Evolutionary conservation across 192 early-diverging fungal species (phyloP).

Genomic region (Dispira parvispora): DNA sequence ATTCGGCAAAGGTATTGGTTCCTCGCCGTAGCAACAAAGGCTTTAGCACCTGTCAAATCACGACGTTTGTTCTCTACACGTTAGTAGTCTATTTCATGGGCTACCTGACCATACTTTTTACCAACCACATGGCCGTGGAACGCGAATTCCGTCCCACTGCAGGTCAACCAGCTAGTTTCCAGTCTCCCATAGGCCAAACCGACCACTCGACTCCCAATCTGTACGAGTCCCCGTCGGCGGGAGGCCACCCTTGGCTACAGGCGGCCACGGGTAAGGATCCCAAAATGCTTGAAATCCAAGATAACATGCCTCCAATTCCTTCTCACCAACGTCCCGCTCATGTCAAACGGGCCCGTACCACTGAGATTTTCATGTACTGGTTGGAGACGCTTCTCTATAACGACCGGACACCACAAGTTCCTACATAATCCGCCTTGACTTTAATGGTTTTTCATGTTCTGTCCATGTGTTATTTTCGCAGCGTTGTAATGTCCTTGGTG

Average conservation of each 20-base stretch:
- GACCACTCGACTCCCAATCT: too few species aligned
- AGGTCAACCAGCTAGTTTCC: background rate
- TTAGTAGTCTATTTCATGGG: conserved; percentile 10
- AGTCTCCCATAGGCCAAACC: conserved; percentile 1
- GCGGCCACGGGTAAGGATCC: too few species aligned
- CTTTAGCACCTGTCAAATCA: conserved; percentile 8
- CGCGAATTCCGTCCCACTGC: background rate
- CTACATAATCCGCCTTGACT: conserved; percentile 16
- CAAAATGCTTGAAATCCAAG: too few species aligned
- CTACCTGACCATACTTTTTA: conserved; percentile 6
- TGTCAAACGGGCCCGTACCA: conserved; percentile 20
- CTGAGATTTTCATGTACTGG: conserved; percentile 35
- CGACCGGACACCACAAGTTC: conserved; percentile 21
- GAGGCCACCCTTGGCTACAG: too few species aligned
- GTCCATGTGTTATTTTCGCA: too few species aligned
- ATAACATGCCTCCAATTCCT: too few species aligned
- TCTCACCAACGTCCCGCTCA: background rate
- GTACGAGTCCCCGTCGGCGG: too few species aligned
- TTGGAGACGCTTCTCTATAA: conserved; percentile 34
- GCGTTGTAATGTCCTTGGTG: too few species aligned
- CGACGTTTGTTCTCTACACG: conserved; percentile 8
- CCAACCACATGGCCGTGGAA: background rate
- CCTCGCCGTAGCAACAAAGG: background rate
- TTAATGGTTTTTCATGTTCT: background rate
- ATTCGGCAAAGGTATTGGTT: background rate